These are phyloP conservation scores for Pythium oligandrum DNA, from an alignment of 352 stramenopile species.

Conservation along the genomic window DNA sequence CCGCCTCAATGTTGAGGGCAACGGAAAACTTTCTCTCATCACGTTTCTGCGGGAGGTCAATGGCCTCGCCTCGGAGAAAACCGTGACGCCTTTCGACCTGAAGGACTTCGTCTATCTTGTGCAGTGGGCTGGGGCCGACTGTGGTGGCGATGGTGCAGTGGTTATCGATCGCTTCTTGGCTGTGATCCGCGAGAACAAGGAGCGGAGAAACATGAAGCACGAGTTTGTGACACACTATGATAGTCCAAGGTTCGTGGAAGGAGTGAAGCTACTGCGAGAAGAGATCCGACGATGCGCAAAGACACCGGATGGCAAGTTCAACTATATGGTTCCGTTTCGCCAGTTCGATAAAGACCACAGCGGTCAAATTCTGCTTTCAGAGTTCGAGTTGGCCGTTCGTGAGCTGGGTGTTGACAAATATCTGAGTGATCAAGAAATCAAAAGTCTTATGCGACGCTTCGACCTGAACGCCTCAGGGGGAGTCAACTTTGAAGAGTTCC, in stretches of 20 bases:
- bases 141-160: conserved; percentile 52
- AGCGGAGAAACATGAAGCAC: conserved; percentile 81
- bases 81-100: conserved; percentile 41
- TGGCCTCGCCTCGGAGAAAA: conserved; percentile 46
- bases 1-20: conserved; percentile 64
- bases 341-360: conserved; percentile 72
- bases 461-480: conserved; percentile 59
- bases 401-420: conserved; percentile 75
- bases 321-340: conserved; percentile 63
- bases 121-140: conserved; percentile 71
- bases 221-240: conserved; percentile 82
- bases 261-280: conserved; percentile 56
- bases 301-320: conserved; percentile 72
- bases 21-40: conserved; percentile 59
- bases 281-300: conserved; percentile 77
- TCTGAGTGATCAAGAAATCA: conserved; percentile 69
- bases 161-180: conserved; percentile 75
- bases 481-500: conserved; percentile 72
- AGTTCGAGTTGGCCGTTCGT: conserved; percentile 64
- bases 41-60: conserved; percentile 59
- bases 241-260: conserved; percentile 71
- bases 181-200: conserved; percentile 54
- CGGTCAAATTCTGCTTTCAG: conserved; percentile 60
- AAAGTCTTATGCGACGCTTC: conserved; percentile 75
- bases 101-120: conserved; percentile 76